phyloP scores from a whole-genome alignment of 1,284 basidiomycete species.

The Cerioporus squamosus region DNA sequence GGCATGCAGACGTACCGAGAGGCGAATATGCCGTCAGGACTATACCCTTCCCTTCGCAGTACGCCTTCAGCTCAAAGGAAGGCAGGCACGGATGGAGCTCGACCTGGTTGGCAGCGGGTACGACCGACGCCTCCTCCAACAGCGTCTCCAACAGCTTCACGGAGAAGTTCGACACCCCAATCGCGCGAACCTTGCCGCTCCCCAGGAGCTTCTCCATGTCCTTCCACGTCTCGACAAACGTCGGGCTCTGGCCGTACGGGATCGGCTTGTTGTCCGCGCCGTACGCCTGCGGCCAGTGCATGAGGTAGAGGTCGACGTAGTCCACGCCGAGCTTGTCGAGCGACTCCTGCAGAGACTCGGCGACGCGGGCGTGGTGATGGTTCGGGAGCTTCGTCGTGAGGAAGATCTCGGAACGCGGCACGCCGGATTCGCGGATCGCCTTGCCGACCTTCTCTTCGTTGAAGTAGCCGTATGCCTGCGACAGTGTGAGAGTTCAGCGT shows the following conservation, averaged over 20 bases:
- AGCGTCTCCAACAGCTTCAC: conserved; percentile 52
- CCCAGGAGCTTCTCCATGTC: conserved; percentile 63
- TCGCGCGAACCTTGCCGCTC: conserved; percentile 58
- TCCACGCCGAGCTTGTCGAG: conserved; percentile 60
- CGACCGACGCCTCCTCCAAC: conserved; percentile 44
- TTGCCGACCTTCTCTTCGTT: conserved; percentile 47
- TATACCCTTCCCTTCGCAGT: conserved; percentile 64
- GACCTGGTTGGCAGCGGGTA: conserved; percentile 69
- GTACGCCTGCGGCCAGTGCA: conserved; percentile 68
- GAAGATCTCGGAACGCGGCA: conserved; percentile 48
- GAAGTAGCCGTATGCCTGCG: conserved; percentile 28
- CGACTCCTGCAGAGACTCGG: conserved; percentile 71
- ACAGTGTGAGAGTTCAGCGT: too few relatives aligned
- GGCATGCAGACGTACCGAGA: conserved; percentile 55
- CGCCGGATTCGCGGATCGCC: conserved; percentile 45
- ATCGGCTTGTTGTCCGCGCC: conserved; percentile 27
- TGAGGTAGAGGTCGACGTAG: conserved; percentile 75
- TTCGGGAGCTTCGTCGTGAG: conserved; percentile 44
- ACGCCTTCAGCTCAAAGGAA: conserved; percentile 56
- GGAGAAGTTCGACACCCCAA: conserved; percentile 75
- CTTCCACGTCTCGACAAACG: conserved; percentile 57
- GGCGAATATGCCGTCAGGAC: conserved; percentile 72
- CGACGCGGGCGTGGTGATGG: conserved; percentile 63
- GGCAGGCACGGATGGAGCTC: conserved; percentile 64
- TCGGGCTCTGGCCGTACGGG: conserved; percentile 47